These are phyloP conservation scores for Epichloe sibirici DNA, from an alignment of 2,329 filamentous ascomycete genomes.

Conservation along the genomic window DNA sequence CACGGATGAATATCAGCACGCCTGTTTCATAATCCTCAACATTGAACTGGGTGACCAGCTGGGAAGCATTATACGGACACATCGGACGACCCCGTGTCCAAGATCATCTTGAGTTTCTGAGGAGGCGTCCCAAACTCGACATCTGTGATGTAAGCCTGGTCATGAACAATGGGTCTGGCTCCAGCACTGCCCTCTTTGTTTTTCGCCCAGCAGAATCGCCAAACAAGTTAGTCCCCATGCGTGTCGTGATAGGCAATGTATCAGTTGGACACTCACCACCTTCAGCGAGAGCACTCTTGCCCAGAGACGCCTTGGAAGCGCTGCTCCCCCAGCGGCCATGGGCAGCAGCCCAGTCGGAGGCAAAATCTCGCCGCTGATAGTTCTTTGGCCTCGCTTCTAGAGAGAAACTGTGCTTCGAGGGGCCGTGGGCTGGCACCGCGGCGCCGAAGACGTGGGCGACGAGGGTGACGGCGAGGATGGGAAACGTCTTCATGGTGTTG, in stretches of 20 bases:
- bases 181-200: slow-evolving; percentile 12
- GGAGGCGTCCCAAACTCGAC: slow-evolving; percentile 35
- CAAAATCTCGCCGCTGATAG: slow-evolving; percentile 17
- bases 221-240: neutral
- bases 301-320: slow-evolving; percentile 9
- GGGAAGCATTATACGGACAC: slow-evolving; percentile 40
- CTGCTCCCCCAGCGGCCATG: slow-evolving; percentile 23
- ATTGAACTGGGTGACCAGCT: neutral
- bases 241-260: no score
- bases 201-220: neutral
- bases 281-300: slow-evolving; percentile 17
- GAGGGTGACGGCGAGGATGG: neutral
- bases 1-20: neutral
- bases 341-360: slow-evolving; percentile 21
- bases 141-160: slow-evolving; percentile 32
- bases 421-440: neutral
- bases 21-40: neutral
- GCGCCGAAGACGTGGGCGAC: neutral
- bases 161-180: slow-evolving; percentile 25
- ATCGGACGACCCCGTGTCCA: slow-evolving; percentile 44
- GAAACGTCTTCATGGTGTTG: neutral
- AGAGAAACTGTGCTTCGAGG: slow-evolving; percentile 13
- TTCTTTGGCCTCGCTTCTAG: slow-evolving; percentile 14
- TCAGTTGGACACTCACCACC: slow-evolving; percentile 12
- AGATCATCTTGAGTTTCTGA: slow-evolving; percentile 33